Conservation (phyloP, 2,329 filamentous ascomycete species). For the Trichoderma breve region DNA sequence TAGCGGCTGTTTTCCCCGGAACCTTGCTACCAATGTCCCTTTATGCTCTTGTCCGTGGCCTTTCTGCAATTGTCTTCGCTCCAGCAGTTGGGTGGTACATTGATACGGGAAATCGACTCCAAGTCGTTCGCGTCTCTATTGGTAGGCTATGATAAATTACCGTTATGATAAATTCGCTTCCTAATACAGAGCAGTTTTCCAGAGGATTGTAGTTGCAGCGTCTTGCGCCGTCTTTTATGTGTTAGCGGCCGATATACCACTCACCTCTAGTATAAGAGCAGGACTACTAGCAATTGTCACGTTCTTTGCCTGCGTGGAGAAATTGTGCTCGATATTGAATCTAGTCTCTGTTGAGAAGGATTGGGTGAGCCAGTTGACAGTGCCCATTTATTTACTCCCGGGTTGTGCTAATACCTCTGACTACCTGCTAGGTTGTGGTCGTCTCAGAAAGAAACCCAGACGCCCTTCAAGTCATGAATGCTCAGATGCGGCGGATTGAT, state of each 20-base stretch:
- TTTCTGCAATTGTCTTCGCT: constrained; percentile 57
- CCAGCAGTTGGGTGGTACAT: constrained; percentile 58
- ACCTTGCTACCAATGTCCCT: constrained; percentile 65
- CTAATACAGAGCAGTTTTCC: constrained; percentile 28
- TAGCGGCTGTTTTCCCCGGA: constrained; percentile 53
- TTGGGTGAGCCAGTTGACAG: constrained; percentile 48
- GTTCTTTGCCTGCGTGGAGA: constrained; percentile 65
- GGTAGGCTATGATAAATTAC: constrained; percentile 23
- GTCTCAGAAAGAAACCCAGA: constrained; percentile 24
- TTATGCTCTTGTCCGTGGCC: constrained; percentile 63
- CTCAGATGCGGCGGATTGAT: constrained; percentile 62
- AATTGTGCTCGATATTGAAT: constrained; percentile 63
- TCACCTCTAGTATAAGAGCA: background rate
- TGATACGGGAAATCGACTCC: constrained; percentile 53
- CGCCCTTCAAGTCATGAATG: constrained; percentile 44
- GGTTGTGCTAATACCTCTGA: background rate
- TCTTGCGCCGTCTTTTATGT: constrained; percentile 48
- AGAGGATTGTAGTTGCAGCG: constrained; percentile 44
- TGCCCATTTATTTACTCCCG: background rate
- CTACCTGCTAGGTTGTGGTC: constrained; percentile 29
- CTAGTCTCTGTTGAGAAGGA: constrained; percentile 68
- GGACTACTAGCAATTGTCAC: background rate
- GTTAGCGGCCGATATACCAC: constrained; percentile 16
- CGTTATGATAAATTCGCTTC: background rate
- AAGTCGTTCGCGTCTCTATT: constrained; percentile 51